phyloP scores from a whole-genome alignment of 371 early-diverging fungal species.

The Circinella umbellata region DNA sequence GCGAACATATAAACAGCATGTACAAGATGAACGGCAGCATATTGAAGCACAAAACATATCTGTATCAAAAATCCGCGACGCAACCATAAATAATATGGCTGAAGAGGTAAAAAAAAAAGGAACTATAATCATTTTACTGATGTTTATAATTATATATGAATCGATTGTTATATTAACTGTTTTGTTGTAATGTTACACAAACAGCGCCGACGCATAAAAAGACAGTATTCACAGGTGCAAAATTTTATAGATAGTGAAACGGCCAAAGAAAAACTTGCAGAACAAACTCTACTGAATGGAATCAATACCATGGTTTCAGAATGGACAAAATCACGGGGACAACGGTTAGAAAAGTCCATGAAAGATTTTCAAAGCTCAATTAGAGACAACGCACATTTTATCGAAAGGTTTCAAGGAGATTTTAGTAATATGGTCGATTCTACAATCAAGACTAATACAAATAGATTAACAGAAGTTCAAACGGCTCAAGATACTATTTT shows the following conservation, averaged over 20 bases:
- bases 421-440: conserved; percentile 3
- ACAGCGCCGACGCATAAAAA: conserved; percentile 6
- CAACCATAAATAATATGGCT: conserved; percentile 7
- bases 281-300: conserved; percentile 8
- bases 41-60: conserved; percentile 15
- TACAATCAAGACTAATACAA: conserved; percentile 1
- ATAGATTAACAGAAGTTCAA: conserved; percentile 5
- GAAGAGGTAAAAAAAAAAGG: conserved; percentile 6
- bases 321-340: conserved; percentile 13
- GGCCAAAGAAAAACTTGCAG: conserved; percentile 9
- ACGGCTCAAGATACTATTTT: background rate
- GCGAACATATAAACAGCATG: conserved; percentile 15
- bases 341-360: conserved; percentile 9
- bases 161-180: conserved; percentile 1
- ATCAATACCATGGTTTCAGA: conserved; percentile 12
- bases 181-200: background rate
- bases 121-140: too few relatives aligned
- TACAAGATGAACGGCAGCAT: conserved; percentile 16
- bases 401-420: conserved; percentile 3
- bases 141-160: background rate
- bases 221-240: conserved; percentile 2
- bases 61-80: background rate
- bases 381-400: conserved; percentile 10
- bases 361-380: background rate
- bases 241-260: background rate